Evolutionary conservation across 441 rosid genomes (phyloP).

Genomic region (Eutrema salsugineum): DNA sequence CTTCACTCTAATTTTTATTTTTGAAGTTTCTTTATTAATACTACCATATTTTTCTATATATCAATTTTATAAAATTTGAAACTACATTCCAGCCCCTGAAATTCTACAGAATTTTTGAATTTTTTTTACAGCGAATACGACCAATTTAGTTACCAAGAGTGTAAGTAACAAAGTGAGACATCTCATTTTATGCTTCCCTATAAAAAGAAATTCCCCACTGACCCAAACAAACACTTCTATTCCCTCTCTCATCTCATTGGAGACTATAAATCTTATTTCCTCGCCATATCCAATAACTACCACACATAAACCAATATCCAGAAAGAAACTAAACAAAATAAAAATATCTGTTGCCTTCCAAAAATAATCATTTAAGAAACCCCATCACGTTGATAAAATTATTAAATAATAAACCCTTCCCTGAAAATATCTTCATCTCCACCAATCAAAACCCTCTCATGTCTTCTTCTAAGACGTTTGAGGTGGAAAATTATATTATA

Average conservation of each 20-base stretch:
- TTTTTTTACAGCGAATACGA: not conserved
- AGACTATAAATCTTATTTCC: conserved; percentile 7
- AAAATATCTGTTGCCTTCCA: not conserved
- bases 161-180: conserved; percentile 29
- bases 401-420: conserved; percentile 1
- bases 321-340: not conserved
- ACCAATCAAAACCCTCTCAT: conserved; percentile 26
- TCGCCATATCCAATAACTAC: conserved; percentile 28
- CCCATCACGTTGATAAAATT: conserved; percentile 1
- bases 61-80: not conserved
- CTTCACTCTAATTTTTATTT: not conserved
- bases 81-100: not conserved
- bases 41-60: not conserved
- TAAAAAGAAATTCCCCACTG: conserved; percentile 34
- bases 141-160: not conserved
- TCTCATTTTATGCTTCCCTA: conserved; percentile 36
- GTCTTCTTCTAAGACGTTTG: conserved; percentile 8
- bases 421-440: conserved; percentile 24
- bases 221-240: conserved; percentile 26
- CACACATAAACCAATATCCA: conserved; percentile 25
- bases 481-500: not conserved
- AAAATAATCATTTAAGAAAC: conserved; percentile 25
- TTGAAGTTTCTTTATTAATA: not conserved
- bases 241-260: conserved; percentile 25
- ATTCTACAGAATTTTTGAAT: not conserved